Evolutionary conservation across 345 rosid species (phyloP).

Genomic region (Cardiospermum halicacabum): DNA sequence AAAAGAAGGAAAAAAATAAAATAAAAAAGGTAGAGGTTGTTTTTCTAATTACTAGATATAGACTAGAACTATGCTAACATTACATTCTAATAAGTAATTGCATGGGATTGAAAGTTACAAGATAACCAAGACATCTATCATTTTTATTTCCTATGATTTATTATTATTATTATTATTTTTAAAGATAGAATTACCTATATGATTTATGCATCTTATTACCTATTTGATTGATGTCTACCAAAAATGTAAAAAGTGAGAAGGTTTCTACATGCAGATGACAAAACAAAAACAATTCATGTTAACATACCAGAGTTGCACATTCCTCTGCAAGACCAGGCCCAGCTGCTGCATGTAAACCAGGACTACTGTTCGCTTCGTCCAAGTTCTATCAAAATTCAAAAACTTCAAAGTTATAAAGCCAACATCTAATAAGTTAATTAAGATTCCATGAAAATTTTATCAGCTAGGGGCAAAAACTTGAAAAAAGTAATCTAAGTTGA

Average conservation of each 20-base stretch:
- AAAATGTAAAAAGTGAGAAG: conserved; percentile 1
- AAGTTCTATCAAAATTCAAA: conserved; percentile 55
- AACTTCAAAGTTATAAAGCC: conserved; percentile 13
- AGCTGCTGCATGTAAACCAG: conserved; percentile 95
- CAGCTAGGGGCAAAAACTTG: background rate
- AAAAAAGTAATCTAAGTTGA: background rate
- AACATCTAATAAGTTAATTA: background rate
- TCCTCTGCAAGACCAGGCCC: conserved; percentile 97
- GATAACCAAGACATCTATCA: background rate
- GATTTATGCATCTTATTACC: background rate
- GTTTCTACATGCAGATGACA: background rate
- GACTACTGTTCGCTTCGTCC: conserved; percentile 88
- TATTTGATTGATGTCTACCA: background rate
- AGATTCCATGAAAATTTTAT: background rate
- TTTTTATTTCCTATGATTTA: too few species aligned
- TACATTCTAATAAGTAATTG: background rate
- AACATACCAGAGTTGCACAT: conserved; percentile 69
- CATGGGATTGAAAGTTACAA: too few species aligned
- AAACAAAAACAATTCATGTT: conserved; percentile 1
- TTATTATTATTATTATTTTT: too few species aligned
- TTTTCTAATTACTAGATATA: background rate
- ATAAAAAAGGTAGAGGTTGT: background rate
- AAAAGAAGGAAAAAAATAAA: background rate
- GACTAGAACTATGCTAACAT: background rate
- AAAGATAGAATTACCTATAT: too few species aligned